These are phyloP conservation scores for Smittium mucronatum DNA, from an alignment of 371 early-diverging fungal genomes.

Conservation along the genomic window DNA sequence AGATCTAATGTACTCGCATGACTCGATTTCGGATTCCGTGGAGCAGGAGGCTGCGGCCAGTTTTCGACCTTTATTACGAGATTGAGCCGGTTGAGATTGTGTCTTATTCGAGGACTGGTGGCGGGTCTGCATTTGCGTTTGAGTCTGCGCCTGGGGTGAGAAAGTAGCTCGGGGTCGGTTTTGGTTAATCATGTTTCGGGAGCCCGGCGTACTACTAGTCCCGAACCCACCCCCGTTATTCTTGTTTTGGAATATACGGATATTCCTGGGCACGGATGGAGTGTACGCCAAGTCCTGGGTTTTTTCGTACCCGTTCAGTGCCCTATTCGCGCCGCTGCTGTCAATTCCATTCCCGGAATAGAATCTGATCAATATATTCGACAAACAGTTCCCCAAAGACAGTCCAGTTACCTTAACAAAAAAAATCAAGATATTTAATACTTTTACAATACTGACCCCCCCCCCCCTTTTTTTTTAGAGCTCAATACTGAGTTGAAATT, in stretches of 20 bases:
- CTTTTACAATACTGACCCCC: no score
- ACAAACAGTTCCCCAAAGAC: neutral
- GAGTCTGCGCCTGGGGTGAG: neutral
- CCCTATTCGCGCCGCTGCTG: neutral
- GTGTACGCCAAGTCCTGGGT: neutral
- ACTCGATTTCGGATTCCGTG: neutral
- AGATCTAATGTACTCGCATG: neutral
- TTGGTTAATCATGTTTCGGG: neutral
- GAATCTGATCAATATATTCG: neutral
- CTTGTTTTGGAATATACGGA: neutral
- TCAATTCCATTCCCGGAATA: neutral
- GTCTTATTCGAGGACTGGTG: neutral
- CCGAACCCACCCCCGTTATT: neutral
- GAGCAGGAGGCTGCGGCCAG: neutral
- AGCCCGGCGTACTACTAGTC: neutral
- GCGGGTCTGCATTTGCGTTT: neutral
- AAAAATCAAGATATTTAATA: neutral
- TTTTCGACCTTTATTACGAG: neutral
- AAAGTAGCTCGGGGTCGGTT: neutral
- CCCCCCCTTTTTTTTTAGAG: no score
- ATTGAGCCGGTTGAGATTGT: neutral
- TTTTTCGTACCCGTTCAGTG: neutral
- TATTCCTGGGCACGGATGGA: neutral
- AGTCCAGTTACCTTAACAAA: neutral
- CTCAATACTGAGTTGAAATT: neutral